A percentile compares a stretch with the other conserved stretches of the same genome.
Evolutionary conservation across 176 grass and related monocot species (phyloP).

Genomic region (Aegilops longissima): DNA sequence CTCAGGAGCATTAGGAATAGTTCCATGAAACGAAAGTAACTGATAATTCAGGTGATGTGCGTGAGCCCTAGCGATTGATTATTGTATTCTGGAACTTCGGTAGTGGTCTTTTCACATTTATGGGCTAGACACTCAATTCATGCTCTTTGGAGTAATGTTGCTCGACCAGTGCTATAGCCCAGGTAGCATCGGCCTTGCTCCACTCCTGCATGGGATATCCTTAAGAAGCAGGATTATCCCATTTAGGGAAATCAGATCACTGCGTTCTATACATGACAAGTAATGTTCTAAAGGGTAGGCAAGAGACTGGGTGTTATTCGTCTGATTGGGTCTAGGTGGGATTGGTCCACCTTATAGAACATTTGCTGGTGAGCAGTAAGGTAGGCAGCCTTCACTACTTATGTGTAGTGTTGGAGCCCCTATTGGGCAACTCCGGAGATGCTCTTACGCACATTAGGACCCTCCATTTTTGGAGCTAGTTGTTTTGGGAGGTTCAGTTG

Average conservation of each 20-base stretch:
- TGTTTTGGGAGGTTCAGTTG: not conserved
- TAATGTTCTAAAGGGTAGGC: not conserved
- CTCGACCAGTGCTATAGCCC: not conserved
- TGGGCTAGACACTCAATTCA: not conserved
- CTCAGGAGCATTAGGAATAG: not conserved
- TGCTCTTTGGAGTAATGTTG: not conserved
- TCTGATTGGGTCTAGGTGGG: not conserved
- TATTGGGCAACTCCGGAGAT: not conserved
- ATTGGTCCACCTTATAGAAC: not conserved
- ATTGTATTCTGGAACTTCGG: not conserved
- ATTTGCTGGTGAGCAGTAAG: not conserved
- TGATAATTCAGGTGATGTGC: not conserved
- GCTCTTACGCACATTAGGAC: not conserved
- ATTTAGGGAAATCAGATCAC: not conserved
- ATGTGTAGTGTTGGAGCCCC: not conserved
- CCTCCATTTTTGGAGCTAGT: not conserved
- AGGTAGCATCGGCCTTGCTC: not conserved
- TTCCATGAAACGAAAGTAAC: not conserved
- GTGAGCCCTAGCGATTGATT: not conserved
- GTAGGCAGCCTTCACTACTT: not conserved
- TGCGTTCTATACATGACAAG: not conserved
- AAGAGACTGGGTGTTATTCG: not conserved
- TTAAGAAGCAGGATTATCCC: not conserved
- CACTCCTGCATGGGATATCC: not conserved
- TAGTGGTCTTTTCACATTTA: not conserved